A percentile compares a stretch with the other conserved stretches of the same genome.
Conservation (phyloP, 2,329 filamentous ascomycete species). For the Penicillium sp. region DNA sequence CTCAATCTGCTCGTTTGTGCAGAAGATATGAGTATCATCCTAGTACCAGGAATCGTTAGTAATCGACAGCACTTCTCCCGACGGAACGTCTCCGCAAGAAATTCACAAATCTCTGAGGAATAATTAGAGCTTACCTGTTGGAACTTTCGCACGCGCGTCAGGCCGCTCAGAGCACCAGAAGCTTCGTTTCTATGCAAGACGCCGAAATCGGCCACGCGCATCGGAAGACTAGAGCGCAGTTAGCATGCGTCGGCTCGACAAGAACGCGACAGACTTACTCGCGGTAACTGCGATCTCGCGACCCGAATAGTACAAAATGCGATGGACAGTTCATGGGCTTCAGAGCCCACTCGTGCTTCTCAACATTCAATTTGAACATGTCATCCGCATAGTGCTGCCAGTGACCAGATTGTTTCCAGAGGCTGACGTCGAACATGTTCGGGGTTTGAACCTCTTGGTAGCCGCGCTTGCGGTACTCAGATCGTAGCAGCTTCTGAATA, state of each 20-base stretch:
- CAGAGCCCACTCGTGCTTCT: constrained; percentile 82
- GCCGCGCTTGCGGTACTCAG: constrained; percentile 88
- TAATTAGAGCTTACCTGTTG: constrained; percentile 47
- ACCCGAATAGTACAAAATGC: constrained; percentile 82
- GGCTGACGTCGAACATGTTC: constrained; percentile 90
- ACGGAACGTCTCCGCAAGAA: not conserved
- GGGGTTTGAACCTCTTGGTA: constrained; percentile 96
- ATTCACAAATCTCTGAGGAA: not conserved
- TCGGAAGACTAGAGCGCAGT: constrained; percentile 62
- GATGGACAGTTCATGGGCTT: constrained; percentile 99
- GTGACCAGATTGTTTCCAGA: constrained; percentile 95
- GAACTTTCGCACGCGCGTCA: constrained; percentile 91
- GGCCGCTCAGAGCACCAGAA: constrained; percentile 84
- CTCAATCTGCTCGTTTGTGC: constrained; percentile 73
- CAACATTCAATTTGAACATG: constrained; percentile 83
- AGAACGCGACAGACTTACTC: constrained; percentile 50
- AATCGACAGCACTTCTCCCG: constrained; percentile 1
- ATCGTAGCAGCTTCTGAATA: constrained; percentile 76
- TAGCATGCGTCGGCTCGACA: too few species aligned
- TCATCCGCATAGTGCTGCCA: constrained; percentile 94
- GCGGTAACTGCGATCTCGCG: constrained; percentile 80
- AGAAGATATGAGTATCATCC: constrained; percentile 97
- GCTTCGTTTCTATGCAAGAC: constrained; percentile 94
- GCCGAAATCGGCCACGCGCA: constrained; percentile 83
- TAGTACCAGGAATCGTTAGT: constrained; percentile 51